Conservation (phyloP, 768 basidiomycete genomes). For the Hypsizygus marmoreus region DNA sequence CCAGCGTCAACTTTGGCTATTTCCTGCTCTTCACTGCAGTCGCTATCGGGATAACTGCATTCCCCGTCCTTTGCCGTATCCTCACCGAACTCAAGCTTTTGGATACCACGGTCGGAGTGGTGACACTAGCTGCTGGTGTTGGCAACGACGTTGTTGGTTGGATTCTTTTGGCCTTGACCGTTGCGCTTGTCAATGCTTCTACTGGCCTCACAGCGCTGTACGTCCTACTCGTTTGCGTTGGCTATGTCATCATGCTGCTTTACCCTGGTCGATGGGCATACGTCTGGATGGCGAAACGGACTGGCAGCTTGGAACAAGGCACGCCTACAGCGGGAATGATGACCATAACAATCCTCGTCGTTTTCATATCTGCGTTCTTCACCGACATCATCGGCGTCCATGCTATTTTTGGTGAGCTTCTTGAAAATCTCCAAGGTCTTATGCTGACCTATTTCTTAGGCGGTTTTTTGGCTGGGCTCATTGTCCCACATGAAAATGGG, state of each 20-base stretch:
- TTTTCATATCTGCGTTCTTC: constrained; percentile 77
- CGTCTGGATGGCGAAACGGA: constrained; percentile 63
- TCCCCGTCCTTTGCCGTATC: constrained; percentile 84
- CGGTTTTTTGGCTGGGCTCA: constrained; percentile 80
- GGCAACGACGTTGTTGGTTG: constrained; percentile 79
- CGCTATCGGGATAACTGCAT: constrained; percentile 79
- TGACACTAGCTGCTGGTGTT: constrained; percentile 82
- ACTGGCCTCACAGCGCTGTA: constrained; percentile 76
- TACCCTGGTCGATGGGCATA: constrained; percentile 67
- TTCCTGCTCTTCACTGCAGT: constrained; percentile 87
- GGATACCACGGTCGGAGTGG: constrained; percentile 82
- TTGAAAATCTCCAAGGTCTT: background rate
- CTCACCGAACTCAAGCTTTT: constrained; percentile 81
- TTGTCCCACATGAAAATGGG: constrained; percentile 82
- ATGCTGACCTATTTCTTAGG: constrained; percentile 39
- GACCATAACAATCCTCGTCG: constrained; percentile 74
- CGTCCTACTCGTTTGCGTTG: constrained; percentile 70
- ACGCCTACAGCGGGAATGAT: constrained; percentile 76
- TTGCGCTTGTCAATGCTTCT: constrained; percentile 81
- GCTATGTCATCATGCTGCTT: constrained; percentile 66
- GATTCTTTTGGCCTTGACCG: constrained; percentile 80
- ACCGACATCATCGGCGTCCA: constrained; percentile 86
- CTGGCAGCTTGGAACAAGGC: constrained; percentile 73
- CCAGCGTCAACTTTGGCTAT: constrained; percentile 66
- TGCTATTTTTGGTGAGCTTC: constrained; percentile 57